A percentile compares a stretch with the other conserved stretches of the same genome.
phyloP scores from a whole-genome alignment of 441 rosid species.

The Populus trichocarpa region DNA sequence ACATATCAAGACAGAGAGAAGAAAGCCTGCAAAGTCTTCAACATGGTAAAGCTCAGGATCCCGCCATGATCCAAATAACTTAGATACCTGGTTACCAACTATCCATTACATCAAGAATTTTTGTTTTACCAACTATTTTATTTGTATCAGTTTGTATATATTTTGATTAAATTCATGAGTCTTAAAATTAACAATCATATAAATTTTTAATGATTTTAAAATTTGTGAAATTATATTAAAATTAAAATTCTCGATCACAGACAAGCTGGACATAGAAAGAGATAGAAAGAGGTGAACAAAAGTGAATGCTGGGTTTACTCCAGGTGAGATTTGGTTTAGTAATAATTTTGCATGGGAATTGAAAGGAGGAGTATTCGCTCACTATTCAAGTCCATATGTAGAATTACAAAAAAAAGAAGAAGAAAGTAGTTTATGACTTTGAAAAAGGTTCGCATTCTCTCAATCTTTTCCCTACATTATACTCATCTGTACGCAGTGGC shows the following conservation, averaged over 20 bases:
- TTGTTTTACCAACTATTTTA: too few relatives aligned
- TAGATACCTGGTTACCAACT: constrained; percentile 9
- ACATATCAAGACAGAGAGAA: constrained; percentile 34
- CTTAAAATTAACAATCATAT: too few relatives aligned
- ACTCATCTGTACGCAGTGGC: too few relatives aligned
- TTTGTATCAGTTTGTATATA: too few relatives aligned
- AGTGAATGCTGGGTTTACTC: background rate
- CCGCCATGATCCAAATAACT: constrained; percentile 14
- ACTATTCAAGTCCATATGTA: too few relatives aligned
- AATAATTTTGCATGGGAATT: too few relatives aligned
- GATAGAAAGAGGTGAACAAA: too few relatives aligned
- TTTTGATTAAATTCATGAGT: too few relatives aligned
- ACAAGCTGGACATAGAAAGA: background rate
- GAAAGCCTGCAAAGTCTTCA: constrained; percentile 51
- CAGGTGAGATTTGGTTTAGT: background rate
- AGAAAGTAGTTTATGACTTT: background rate
- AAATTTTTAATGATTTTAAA: too few relatives aligned
- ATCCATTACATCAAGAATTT: background rate
- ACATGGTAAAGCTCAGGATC: constrained; percentile 67
- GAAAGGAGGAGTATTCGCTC: too few relatives aligned
- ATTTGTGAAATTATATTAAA: too few relatives aligned
- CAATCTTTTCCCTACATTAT: background rate
- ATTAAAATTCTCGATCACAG: background rate
- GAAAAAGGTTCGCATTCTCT: background rate
- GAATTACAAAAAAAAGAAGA: too few relatives aligned